A percentile compares a stretch with the other conserved stretches of the same genome.
Conservation (phyloP, 345 rosid species). For the Iberis pinnata region DNA sequence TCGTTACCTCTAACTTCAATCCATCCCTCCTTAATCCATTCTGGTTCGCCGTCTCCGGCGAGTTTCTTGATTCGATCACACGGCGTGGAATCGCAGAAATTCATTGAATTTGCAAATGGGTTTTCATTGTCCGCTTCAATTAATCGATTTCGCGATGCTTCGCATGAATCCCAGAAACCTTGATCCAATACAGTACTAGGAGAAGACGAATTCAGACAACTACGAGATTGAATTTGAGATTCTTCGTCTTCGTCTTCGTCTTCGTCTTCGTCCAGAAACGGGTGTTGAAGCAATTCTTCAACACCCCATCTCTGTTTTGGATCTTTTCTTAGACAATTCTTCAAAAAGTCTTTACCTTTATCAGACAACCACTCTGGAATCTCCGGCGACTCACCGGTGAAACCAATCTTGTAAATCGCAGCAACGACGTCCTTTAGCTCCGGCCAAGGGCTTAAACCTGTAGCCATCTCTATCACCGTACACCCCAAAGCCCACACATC, state of each 20-base stretch:
- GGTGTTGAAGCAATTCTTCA: conserved; percentile 59
- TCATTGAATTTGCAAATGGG: conserved; percentile 9
- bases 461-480: conserved; percentile 66
- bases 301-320: conserved; percentile 56
- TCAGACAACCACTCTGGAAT: conserved; percentile 55
- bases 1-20: conserved; percentile 51
- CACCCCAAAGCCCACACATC: conserved; percentile 94
- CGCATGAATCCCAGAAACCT: conserved; percentile 59
- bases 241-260: background rate
- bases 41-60: conserved; percentile 26
- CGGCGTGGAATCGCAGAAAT: conserved; percentile 11
- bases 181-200: conserved; percentile 74
- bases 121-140: conserved; percentile 13
- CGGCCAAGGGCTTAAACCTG: conserved; percentile 68
- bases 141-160: conserved; percentile 28
- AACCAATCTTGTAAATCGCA: conserved; percentile 68
- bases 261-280: conserved; percentile 41
- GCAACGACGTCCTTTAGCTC: conserved; percentile 54
- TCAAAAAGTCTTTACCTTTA: conserved; percentile 54
- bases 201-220: conserved; percentile 31
- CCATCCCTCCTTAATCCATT: conserved; percentile 49
- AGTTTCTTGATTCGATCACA: conserved; percentile 44
- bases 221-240: conserved; percentile 2
- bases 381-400: conserved; percentile 56
- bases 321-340: conserved; percentile 54